Evolutionary conservation across 495 filamentous ascomycete genomes (phyloP).

Genomic region (Penicillium mononematosum): DNA sequence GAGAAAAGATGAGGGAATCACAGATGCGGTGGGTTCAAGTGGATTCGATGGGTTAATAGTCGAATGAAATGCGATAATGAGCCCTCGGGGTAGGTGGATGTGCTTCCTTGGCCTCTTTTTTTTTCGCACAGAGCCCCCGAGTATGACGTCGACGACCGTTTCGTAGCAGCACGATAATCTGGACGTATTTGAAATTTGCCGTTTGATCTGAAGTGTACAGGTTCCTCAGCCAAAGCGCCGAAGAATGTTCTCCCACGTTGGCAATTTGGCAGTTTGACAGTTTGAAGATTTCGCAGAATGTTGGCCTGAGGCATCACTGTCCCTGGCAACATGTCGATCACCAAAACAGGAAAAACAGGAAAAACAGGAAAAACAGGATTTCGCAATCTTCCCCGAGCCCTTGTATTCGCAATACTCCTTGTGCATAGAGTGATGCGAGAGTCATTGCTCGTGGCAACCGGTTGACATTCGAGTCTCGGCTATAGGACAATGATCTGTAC

Average conservation of each 20-base stretch:
- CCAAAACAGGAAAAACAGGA: background rate
- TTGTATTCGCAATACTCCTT: too few species aligned
- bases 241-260: slow-evolving; percentile 17
- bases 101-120: slow-evolving; percentile 15
- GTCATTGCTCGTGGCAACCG: background rate
- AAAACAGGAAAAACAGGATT: slow-evolving; percentile 10
- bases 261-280: background rate
- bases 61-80: slow-evolving; percentile 8
- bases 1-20: slow-evolving; percentile 2
- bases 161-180: slow-evolving; percentile 10
- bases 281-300: slow-evolving; percentile 10
- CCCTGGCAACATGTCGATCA: slow-evolving; percentile 4
- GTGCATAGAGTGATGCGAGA: background rate
- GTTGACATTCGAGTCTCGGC: background rate
- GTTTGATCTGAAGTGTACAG: background rate
- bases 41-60: background rate
- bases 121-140: slow-evolving; percentile 10
- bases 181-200: background rate
- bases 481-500: too few species aligned
- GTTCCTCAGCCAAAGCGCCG: background rate
- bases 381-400: background rate
- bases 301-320: slow-evolving; percentile 18
- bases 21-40: background rate
- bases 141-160: slow-evolving; percentile 26
- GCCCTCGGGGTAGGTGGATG: slow-evolving; percentile 3